Conservation (phyloP, 2,329 filamentous ascomycete species). For the Ophiostoma australiae region DNA sequence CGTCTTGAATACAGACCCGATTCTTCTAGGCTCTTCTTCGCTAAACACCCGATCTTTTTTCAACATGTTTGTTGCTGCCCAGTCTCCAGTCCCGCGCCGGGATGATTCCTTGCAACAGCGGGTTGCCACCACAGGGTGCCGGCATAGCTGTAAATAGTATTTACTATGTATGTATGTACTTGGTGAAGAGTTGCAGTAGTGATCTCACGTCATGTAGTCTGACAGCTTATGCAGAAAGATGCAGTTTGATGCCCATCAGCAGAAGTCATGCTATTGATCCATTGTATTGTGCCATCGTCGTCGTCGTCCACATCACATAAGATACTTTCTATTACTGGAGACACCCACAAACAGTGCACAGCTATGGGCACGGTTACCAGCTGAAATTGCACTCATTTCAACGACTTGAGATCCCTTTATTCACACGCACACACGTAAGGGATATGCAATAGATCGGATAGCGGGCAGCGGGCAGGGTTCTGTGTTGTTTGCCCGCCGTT, state of each 20-base stretch:
- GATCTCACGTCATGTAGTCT: neutral
- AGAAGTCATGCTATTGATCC: neutral
- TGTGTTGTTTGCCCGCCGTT: neutral
- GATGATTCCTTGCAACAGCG: neutral
- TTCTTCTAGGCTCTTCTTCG: neutral
- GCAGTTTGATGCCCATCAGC: neutral
- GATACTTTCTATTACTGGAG: neutral
- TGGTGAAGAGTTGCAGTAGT: too few species aligned
- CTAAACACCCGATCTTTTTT: neutral
- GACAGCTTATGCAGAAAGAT: neutral
- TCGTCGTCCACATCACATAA: neutral
- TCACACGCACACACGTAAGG: neutral
- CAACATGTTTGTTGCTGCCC: neutral
- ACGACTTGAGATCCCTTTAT: neutral
- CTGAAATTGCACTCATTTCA: neutral
- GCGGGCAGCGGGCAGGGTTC: too few species aligned
- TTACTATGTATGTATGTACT: too few species aligned
- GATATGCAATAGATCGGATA: neutral
- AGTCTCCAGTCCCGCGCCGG: neutral
- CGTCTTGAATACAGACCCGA: neutral
- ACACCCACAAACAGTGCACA: conserved; percentile 1
- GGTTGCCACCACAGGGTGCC: conserved; percentile 3
- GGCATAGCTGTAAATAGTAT: too few species aligned
- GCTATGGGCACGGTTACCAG: neutral
- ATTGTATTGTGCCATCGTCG: neutral